phyloP scores from a whole-genome alignment of 2,329 filamentous ascomycete species.

The Fusarium sp. region DNA sequence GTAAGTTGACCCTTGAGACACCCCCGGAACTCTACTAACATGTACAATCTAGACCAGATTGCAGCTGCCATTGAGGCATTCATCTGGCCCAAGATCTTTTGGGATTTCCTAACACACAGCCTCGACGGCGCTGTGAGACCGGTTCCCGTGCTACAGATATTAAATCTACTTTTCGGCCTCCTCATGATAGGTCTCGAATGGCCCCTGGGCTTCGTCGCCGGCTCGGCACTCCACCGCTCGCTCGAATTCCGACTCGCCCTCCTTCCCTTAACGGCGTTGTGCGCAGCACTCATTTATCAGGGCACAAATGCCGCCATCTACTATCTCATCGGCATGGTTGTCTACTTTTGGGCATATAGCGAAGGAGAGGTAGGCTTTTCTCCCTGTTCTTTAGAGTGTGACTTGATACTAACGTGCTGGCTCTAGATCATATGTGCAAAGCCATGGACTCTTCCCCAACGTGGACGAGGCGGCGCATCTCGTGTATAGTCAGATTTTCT shows the following conservation, averaged over 20 bases:
- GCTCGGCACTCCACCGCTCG: slow-evolving; percentile 82
- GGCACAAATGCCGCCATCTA: slow-evolving; percentile 92
- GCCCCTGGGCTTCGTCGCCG: slow-evolving; percentile 83
- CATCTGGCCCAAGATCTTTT: slow-evolving; percentile 99
- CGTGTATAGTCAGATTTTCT: slow-evolving; percentile 34
- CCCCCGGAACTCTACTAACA: slow-evolving; percentile 39
- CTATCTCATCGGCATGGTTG: slow-evolving; percentile 84
- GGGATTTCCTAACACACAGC: slow-evolving; percentile 93
- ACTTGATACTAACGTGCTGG: slow-evolving; percentile 10
- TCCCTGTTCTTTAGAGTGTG: neutral
- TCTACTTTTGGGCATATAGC: slow-evolving; percentile 97
- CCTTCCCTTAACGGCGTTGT: slow-evolving; percentile 80
- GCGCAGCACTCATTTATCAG: slow-evolving; percentile 86
- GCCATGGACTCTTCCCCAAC: slow-evolving; percentile 76
- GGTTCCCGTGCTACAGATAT: slow-evolving; percentile 85
- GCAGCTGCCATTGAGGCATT: slow-evolving; percentile 85
- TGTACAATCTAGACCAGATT: slow-evolving; percentile 78
- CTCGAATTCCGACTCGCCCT: slow-evolving; percentile 87
- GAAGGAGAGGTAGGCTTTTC: slow-evolving; percentile 85
- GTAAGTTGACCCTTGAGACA: slow-evolving; percentile 60
- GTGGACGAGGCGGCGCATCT: slow-evolving; percentile 49
- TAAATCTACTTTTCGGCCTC: slow-evolving; percentile 87
- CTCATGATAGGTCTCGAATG: slow-evolving; percentile 88
- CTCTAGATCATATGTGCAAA: slow-evolving; percentile 72
- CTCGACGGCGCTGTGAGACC: slow-evolving; percentile 89